Base-by-base conservation (phyloP, 345 rosid genomes). In the Stellera chamaejasme region DNA sequence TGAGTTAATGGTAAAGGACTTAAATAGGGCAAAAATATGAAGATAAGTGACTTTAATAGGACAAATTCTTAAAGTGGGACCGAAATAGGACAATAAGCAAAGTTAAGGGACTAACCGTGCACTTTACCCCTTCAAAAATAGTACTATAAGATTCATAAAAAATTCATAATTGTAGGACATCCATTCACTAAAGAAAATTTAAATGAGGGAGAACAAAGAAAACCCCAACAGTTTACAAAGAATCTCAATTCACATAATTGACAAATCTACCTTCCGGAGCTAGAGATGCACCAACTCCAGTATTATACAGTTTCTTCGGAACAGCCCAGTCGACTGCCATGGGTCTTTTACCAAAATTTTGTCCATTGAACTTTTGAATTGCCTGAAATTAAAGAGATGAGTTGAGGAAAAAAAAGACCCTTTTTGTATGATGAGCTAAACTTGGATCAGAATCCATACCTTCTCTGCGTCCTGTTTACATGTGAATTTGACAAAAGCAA, bases 271-370 rank as follows among this genome's bases (percentile, higher is more conserved):
- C 85, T 53, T 66, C 77, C 48, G 82, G 56, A 57, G 72, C 72
- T 68, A 55, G 64, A 59, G 72, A 67, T 13, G 75, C 65, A 69
- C 59, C 75, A 59, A 74, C 66, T 25, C 84, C 68, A 43, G 59
- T 73, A 54, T 63, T 69, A 61, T 89, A 89, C 11, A 93, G 55
- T 62, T 89, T 93, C 74, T 89, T 93, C 12, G 99, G 79, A 72
- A 93, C 86, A 62, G 94, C 99, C 99, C 94, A 88, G 67, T 93
- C 99, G 62, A 93, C 91, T 54, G 94, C 94, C 68, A 89, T 81
- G 36, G 96, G 80, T 67, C 99, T 81, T 76, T 78, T 80, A 55
- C 66, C 76, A 75, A 86, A 79, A 77, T 50, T 69, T 66, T 82
- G 70, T 58, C 84, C 87, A n/a, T 92, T 89, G 79, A 92, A 89